phyloP scores from a whole-genome alignment of 192 early-diverging fungal genomes.

The Gonapodya prolifera region DNA sequence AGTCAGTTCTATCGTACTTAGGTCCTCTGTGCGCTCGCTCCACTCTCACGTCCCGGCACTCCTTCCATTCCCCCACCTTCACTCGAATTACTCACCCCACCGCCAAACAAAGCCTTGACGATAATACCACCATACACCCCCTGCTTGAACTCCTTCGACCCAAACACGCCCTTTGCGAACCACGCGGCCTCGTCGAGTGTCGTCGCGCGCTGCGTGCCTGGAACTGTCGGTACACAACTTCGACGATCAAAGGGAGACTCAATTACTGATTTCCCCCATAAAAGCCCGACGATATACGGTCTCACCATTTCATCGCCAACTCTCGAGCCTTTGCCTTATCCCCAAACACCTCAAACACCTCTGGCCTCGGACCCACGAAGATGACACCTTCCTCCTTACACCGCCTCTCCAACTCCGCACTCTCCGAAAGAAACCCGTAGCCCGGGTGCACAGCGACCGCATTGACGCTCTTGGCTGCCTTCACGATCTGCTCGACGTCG shows the following conservation, averaged over 20 bases:
- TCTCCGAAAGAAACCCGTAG: not conserved
- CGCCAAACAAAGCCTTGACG: not conserved
- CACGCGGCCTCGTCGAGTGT: not conserved
- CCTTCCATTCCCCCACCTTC: no score
- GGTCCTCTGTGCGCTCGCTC: no score
- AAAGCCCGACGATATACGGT: not conserved
- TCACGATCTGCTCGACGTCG: not conserved
- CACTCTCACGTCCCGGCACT: no score
- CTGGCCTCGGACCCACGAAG: not conserved
- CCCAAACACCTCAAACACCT: slow-evolving; percentile 1
- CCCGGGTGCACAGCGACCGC: not conserved
- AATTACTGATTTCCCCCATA: not conserved
- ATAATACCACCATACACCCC: not conserved
- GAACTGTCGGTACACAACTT: not conserved
- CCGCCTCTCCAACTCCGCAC: not conserved
- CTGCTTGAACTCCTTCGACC: not conserved
- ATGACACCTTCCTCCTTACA: not conserved
- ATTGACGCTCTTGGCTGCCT: not conserved
- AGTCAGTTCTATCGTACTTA: no score
- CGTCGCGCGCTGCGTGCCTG: not conserved
- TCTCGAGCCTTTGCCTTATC: not conserved
- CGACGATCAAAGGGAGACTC: not conserved
- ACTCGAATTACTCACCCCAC: not conserved
- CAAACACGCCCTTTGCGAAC: not conserved
- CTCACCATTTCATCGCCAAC: not conserved